Evolutionary conservation across 495 filamentous ascomycete genomes (phyloP), one percentile per base, ranked within the genome.

Genomic region (Cercophora sp.): DNA sequence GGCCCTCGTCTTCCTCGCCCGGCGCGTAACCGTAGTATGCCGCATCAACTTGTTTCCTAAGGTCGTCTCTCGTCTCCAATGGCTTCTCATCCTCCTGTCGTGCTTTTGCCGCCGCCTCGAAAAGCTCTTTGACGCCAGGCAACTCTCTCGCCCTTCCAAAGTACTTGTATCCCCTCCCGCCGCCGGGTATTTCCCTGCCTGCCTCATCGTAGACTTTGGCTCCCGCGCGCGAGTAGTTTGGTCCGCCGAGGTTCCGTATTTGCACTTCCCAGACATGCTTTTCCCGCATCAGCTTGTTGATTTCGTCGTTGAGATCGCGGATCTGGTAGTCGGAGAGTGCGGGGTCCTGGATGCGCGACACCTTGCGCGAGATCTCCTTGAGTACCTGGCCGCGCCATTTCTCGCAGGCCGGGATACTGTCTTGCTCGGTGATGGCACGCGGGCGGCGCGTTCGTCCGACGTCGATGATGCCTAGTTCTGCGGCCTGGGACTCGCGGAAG

Each of bases 201-300:
- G 95, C 86, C 56, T 96, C 93, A 72, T 96, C 93, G 68, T 88
- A 89, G 24, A 96, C 83, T 53, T 86, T 81, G 25, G 83, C 90
- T 9, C 86, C 87, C 10, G 85, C 89, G n/a, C 93, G 79, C 91
- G 94, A 97, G 68, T 96, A 98, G 71, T 96, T 97, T 34, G 94
- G 94, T 11, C 93, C 93, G 39, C 94, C 94, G 26, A 97, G 69
- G 58, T 91, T 90, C 36, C 91, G 80, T 50, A 98, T 96, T 70
- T 96, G 93, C 66, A 90, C 82, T 72, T 98, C 93, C 93, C 93
- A 98, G 79, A 93, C 88, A 75, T 90, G 87, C 70, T 98, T 98
- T 78, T 98, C 93, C 46, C 90, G 85, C 88, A 98, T 96, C 43
- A 94, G 81, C 71, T 95, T 95, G 74, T 98, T 98, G 78, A 98